Percentiles rank a stretch among this genome's conserved stretches.
phyloP scores from a whole-genome alignment of 164 flowering plant genomes.

The Vitis amurensis region DNA sequence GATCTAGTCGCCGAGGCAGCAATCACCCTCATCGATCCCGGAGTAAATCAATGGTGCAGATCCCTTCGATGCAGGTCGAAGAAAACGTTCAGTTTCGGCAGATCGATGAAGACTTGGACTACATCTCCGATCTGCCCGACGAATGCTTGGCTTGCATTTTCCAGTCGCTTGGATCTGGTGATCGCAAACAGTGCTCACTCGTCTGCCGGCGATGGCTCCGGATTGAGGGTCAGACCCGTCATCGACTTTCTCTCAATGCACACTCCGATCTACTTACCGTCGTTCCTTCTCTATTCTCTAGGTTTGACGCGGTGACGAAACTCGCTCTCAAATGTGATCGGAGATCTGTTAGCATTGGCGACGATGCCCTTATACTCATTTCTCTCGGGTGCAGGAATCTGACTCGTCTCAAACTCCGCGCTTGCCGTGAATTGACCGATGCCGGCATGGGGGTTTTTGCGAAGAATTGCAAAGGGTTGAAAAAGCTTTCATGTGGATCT shows the following conservation, averaged over 20 bases:
- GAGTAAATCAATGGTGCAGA: constrained; percentile 24
- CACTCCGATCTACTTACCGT: constrained; percentile 29
- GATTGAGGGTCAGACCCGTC: constrained; percentile 56
- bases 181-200: constrained; percentile 49
- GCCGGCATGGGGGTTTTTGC: constrained; percentile 44
- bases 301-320: constrained; percentile 56
- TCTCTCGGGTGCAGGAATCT: constrained; percentile 49
- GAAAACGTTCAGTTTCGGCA: background rate
- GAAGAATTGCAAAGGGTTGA: constrained; percentile 46
- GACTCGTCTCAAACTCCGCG: constrained; percentile 55
- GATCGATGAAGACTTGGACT: constrained; percentile 16
- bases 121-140: constrained; percentile 43
- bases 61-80: constrained; percentile 19
- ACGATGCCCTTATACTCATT: constrained; percentile 40
- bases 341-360: constrained; percentile 40
- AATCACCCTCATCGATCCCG: constrained; percentile 19
- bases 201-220: constrained; percentile 53
- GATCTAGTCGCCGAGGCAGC: constrained; percentile 28
- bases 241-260: constrained; percentile 54
- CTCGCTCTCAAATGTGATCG: constrained; percentile 58
- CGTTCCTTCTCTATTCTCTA: constrained; percentile 35
- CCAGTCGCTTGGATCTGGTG: constrained; percentile 44
- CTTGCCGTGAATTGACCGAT: constrained; percentile 50
- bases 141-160: constrained; percentile 54
- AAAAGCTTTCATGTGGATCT: constrained; percentile 55